Evolutionary conservation across 495 filamentous ascomycete genomes (phyloP).

Genomic region (Penicillium nucicola): DNA sequence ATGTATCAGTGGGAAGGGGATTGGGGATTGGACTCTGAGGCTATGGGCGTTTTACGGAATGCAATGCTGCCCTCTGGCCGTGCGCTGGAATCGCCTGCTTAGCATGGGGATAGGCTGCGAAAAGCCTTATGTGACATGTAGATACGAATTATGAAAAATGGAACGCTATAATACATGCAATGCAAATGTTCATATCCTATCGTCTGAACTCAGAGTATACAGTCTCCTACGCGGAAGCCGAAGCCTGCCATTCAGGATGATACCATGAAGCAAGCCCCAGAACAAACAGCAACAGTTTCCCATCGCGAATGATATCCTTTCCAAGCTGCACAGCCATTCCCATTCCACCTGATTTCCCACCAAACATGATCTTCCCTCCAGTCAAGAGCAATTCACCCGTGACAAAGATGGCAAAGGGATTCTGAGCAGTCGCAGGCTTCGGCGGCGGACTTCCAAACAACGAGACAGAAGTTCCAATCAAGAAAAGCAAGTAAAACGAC

Average conservation of each 20-base stretch:
- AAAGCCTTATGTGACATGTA: too few relatives aligned
- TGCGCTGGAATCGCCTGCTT: neutral
- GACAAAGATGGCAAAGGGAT: slow-evolving; percentile 74
- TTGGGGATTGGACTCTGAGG: slow-evolving; percentile 64
- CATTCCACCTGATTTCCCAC: slow-evolving; percentile 36
- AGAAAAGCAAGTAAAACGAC: slow-evolving; percentile 61
- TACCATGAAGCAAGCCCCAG: slow-evolving; percentile 70
- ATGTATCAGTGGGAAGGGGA: slow-evolving; percentile 73
- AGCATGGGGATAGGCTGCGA: neutral
- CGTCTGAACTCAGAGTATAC: neutral
- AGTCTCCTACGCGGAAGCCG: neutral
- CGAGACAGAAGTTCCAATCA: slow-evolving; percentile 35
- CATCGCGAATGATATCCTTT: slow-evolving; percentile 62
- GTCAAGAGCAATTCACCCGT: slow-evolving; percentile 75
- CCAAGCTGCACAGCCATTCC: slow-evolving; percentile 58
- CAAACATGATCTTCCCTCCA: slow-evolving; percentile 60
- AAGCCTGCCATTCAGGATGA: slow-evolving; percentile 39
- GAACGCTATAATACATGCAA: neutral
- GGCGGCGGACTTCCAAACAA: slow-evolving; percentile 46
- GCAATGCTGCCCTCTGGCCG: slow-evolving; percentile 50
- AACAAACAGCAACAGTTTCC: slow-evolving; percentile 73
- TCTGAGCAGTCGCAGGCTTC: slow-evolving; percentile 63
- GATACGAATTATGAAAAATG: slow-evolving; percentile 4
- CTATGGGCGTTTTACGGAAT: slow-evolving; percentile 59
- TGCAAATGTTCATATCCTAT: neutral